phyloP scores from a whole-genome alignment of 768 basidiomycete genomes.

The Tulasnella sp. region DNA sequence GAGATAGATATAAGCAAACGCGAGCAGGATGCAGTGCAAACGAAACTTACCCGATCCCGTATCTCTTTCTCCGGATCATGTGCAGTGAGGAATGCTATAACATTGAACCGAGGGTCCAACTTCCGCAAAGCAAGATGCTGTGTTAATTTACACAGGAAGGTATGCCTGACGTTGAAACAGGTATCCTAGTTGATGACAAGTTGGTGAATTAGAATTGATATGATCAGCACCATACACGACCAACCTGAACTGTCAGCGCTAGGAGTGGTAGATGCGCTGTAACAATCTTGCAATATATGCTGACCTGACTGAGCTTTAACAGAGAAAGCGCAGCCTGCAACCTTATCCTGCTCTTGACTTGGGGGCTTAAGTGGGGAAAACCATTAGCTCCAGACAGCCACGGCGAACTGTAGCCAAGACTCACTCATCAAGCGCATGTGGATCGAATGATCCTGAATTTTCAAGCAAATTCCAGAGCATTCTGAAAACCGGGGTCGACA shows the following conservation, averaged over 20 bases:
- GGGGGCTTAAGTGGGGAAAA: conserved; percentile 31
- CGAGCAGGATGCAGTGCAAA: neutral
- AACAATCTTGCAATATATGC: conserved; percentile 44
- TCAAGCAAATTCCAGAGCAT: conserved; percentile 62
- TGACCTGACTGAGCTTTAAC: conserved; percentile 56
- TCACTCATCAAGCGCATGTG: conserved; percentile 40
- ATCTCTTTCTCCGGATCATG: conserved; percentile 85
- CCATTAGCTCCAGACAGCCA: neutral
- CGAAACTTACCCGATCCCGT: conserved; percentile 41
- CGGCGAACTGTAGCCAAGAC: conserved; percentile 18
- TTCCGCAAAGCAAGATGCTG: conserved; percentile 48
- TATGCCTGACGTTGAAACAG: conserved; percentile 71
- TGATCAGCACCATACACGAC: neutral
- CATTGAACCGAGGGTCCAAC: conserved; percentile 59
- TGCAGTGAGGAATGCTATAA: conserved; percentile 76
- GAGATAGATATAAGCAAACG: neutral
- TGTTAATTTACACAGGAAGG: conserved; percentile 64
- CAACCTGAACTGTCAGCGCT: conserved; percentile 64
- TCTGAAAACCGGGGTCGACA: conserved; percentile 62
- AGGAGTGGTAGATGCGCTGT: conserved; percentile 50
- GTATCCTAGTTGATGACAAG: conserved; percentile 53
- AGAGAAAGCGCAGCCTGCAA: conserved; percentile 71
- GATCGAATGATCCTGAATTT: conserved; percentile 50
- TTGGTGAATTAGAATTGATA: conserved; percentile 6
- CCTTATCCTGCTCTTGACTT: conserved; percentile 63